A percentile compares a stretch with the other conserved stretches of the same genome.
phyloP scores from a whole-genome alignment of 768 basidiomycete species.

The Boletus sp. region DNA sequence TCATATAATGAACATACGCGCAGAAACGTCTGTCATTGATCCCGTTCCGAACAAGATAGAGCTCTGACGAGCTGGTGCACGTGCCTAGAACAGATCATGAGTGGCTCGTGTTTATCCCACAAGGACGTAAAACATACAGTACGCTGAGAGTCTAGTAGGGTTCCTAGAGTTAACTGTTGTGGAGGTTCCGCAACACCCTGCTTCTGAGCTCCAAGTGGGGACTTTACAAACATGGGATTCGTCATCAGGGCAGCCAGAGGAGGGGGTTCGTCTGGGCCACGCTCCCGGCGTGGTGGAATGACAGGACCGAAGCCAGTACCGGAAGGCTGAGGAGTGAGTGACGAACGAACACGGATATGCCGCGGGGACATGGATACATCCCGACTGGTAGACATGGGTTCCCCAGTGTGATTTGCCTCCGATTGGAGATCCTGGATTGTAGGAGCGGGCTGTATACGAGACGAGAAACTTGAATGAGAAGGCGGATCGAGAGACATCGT shows the following conservation, averaged over 20 bases:
- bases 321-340: slow-evolving; percentile 67
- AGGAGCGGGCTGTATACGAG: slow-evolving; percentile 27
- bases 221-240: slow-evolving; percentile 69
- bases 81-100: slow-evolving; percentile 36
- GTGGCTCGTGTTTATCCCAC: not conserved
- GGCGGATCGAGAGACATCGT: slow-evolving; percentile 79
- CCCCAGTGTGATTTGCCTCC: slow-evolving; percentile 16
- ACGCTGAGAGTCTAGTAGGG: slow-evolving; percentile 55
- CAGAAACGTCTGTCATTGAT: slow-evolving; percentile 33
- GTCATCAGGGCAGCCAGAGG: slow-evolving; percentile 57
- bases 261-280: slow-evolving; percentile 69
- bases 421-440: slow-evolving; percentile 36
- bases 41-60: slow-evolving; percentile 49
- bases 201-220: slow-evolving; percentile 41
- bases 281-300: slow-evolving; percentile 36
- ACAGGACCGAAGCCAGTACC: slow-evolving; percentile 42
- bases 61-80: slow-evolving; percentile 50
- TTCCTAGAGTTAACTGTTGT: slow-evolving; percentile 51
- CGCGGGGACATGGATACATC: slow-evolving; percentile 47
- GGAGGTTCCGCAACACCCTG: slow-evolving; percentile 20
- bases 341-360: slow-evolving; percentile 57
- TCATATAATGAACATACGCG: slow-evolving; percentile 27
- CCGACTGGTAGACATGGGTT: slow-evolving; percentile 31
- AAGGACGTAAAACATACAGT: slow-evolving; percentile 40
- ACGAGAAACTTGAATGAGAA: slow-evolving; percentile 21